Base-by-base conservation (phyloP, 805 yeast species). In the Nakazawaea ishiwadae region DNA sequence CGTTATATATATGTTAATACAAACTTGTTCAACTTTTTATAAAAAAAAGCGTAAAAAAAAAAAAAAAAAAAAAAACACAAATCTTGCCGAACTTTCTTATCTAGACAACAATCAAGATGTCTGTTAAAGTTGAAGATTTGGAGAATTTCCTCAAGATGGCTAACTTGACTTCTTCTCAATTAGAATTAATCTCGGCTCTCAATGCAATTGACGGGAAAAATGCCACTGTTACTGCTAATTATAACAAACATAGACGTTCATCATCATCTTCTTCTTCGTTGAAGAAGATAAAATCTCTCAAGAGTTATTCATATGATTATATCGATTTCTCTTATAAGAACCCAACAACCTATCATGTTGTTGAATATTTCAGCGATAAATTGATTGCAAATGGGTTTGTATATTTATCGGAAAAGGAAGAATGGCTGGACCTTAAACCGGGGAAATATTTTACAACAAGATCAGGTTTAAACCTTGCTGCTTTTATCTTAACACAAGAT, bases 311-410 rank as follows among this genome's bases (percentile, higher is more conserved):
- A n/a, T 14, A 73, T 12, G 68, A 72, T 31, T 85, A 81, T 61
- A 71, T 84, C 44, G 77, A 79, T 48, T 86, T 85, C 66, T 81
- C 87, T 36, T 77, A 79, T 56, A 62, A 68, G 27, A 75, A 75
- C 50, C 95, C 95, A 34, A 85, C 95, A n/a, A 79, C 79, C 26
- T 85, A 63, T 65, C 95, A 86, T 55, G 88, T 81, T 17, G 79
- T 83, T n/a, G 58, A 70, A 31, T 62, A 65, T 53, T 70, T 84
- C 45, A 53, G 73, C 33, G 52, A 62, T 26, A 55, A 68, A 43
- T 64, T 86, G 44, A 71, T 68, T 35, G 60, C 61, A 3, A 68
- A 73, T 31, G 95, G 95, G 4, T 87, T 84, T 62, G 62, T 52
- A 12, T 80, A 76, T 54, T 53, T 87, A 30, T 62, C 78, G 37